Evolutionary conservation across 83 land plant species (phyloP).

Genomic region (Picea abies): DNA sequence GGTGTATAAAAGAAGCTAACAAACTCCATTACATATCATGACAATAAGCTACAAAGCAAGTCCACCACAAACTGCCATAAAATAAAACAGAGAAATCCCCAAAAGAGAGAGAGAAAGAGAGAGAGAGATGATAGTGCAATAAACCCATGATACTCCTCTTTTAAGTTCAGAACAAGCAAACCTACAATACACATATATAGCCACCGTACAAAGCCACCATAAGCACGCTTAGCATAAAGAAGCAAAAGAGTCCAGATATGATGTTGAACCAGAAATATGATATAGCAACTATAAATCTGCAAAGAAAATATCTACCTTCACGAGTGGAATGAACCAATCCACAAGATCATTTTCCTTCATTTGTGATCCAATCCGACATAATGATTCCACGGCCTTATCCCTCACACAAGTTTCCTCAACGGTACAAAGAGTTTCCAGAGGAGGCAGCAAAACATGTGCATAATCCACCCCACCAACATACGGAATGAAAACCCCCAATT

Average conservation of each 20-base stretch:
- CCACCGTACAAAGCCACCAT: too few relatives aligned
- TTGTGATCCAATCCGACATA: slow-evolving; percentile 87
- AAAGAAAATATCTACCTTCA: slow-evolving; percentile 62
- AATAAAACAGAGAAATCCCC: too few relatives aligned
- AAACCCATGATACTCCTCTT: too few relatives aligned
- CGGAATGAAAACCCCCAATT: slow-evolving; percentile 86
- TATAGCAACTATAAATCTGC: background rate
- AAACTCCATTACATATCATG: too few relatives aligned
- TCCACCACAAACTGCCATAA: too few relatives aligned
- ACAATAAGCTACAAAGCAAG: too few relatives aligned
- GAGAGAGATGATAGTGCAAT: too few relatives aligned
- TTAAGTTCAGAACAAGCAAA: too few relatives aligned
- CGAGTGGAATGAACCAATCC: slow-evolving; percentile 90
- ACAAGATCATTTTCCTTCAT: slow-evolving; percentile 90
- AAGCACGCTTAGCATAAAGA: background rate
- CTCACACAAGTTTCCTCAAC: slow-evolving; percentile 96
- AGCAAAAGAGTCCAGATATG: background rate
- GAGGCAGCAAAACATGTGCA: slow-evolving; percentile 92
- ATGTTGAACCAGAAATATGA: background rate
- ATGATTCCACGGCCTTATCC: slow-evolving; percentile 91
- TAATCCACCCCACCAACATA: slow-evolving; percentile 93
- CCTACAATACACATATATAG: too few relatives aligned
- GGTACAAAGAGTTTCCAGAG: slow-evolving; percentile 88
- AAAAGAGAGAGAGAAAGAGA: too few relatives aligned
- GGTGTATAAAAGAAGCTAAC: too few relatives aligned